Evolutionary conservation across 345 rosid species (phyloP).

Genomic region (Angophora floribunda): DNA sequence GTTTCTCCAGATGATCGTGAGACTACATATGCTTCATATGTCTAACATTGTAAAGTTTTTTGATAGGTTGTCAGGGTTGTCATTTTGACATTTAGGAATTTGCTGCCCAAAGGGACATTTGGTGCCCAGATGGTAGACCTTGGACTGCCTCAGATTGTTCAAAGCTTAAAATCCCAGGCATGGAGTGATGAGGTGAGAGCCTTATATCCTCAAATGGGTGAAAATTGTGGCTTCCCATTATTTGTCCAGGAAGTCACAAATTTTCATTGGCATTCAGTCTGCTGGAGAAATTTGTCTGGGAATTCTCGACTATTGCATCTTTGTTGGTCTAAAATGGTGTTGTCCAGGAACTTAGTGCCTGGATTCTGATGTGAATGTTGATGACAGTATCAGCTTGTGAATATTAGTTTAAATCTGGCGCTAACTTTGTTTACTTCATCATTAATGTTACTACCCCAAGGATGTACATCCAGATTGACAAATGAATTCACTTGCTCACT

Average conservation of each 20-base stretch:
- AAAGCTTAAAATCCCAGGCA: conserved; percentile 85
- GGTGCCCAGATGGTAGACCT: conserved; percentile 98
- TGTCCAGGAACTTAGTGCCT: neutral
- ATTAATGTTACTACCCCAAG: neutral
- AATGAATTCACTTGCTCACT: neutral
- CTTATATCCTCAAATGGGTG: neutral
- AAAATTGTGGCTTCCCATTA: neutral
- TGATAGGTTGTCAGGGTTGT: conserved; percentile 91
- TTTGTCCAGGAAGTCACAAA: neutral
- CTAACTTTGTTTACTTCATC: neutral
- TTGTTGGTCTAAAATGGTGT: neutral
- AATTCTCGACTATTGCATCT: neutral
- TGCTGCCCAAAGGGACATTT: conserved; percentile 76
- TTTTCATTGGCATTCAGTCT: neutral
- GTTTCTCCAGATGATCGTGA: neutral
- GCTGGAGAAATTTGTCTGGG: neutral
- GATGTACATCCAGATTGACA: neutral
- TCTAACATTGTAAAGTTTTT: neutral
- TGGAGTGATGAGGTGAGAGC: conserved; percentile 95
- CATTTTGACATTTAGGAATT: conserved; percentile 68
- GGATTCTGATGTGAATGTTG: neutral
- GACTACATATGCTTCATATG: neutral
- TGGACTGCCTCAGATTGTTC: conserved; percentile 85
- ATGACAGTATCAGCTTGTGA: neutral
- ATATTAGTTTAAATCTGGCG: neutral